A percentile compares a stretch with the other conserved stretches of the same genome.
phyloP scores from a whole-genome alignment of 2,329 filamentous ascomycete species.

The Diaporthe nobilis region DNA sequence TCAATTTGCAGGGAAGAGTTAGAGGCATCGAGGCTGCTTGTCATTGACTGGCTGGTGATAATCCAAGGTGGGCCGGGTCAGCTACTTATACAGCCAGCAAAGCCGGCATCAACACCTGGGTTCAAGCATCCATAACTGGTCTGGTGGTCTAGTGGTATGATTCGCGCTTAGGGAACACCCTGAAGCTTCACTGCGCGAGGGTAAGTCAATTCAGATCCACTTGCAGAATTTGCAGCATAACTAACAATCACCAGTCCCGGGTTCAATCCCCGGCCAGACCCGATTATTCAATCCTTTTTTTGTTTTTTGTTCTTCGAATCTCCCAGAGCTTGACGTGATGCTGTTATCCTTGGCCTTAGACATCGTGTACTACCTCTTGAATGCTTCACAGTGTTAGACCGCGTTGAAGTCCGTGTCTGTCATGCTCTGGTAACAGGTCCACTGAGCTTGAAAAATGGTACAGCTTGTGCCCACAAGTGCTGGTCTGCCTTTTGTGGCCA shows the following conservation, averaged over 20 bases:
- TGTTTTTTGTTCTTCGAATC: neutral
- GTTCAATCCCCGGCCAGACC: slow-evolving; percentile 38
- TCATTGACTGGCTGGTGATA: neutral
- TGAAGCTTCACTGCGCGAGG: slow-evolving; percentile 26
- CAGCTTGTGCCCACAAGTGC: no score
- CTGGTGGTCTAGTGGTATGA: slow-evolving; percentile 32
- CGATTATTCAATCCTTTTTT: neutral
- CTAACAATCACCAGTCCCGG: slow-evolving; percentile 24
- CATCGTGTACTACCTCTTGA: no score
- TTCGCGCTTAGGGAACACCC: slow-evolving; percentile 30
- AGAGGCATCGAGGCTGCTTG: neutral
- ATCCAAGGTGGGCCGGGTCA: neutral
- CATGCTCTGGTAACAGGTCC: neutral
- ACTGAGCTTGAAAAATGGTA: neutral
- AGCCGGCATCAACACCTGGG: no score
- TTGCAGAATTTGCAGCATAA: slow-evolving; percentile 7
- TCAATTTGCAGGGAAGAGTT: no score
- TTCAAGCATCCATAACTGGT: neutral
- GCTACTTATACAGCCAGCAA: neutral
- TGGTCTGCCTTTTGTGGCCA: neutral
- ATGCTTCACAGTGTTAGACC: neutral
- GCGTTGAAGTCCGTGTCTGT: no score
- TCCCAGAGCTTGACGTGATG: neutral
- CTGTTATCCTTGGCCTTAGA: neutral
- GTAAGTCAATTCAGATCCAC: slow-evolving; percentile 24